Evolutionary conservation across 441 rosid species (phyloP), one percentile per base, ranked within the genome.

Genomic region (Theobroma grandiflorum): DNA sequence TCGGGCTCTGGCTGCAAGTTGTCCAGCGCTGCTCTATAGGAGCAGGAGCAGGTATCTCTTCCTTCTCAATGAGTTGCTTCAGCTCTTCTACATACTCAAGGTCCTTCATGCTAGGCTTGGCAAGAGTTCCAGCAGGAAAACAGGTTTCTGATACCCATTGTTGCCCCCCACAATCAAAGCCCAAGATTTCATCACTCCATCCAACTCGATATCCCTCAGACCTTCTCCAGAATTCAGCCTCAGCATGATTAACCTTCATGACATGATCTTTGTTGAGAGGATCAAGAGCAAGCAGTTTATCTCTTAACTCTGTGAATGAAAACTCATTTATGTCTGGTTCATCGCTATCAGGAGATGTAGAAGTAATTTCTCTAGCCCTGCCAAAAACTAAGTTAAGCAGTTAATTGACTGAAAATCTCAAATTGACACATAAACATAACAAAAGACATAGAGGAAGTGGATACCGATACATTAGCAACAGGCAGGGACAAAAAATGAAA

Each of bases 21-120:
- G 98, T 90, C 98, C 99, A 97, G 20, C 98, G 97, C 85, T 94
- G 99, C 87, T 95, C 99, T 81, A 95, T 93, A 16, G 98, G 99
- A 84, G 90, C 86, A 82, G 92, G 98, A 78, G 99, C 96, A 70
- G 98, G 97, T 81, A 95, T 53, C 76, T 89, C 86, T 87, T 91
- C 93, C 77, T 84, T 93, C 86, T 95, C 94, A 73, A 97, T 94
- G 57, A 97, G 93, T 85, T 85, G 74, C 87, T 92, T 93, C 88
- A 97, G 86, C 82, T 91, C 87, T 85, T 95, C 93, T 82, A 95
- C 91, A 87, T 83, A 97, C 80, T 94, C 99, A 71, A 97, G 93
- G 82, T 97, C 99, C 82, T 92, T 95, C 95, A 95, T 87, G 87
- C 86, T 92, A n/a, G 97, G 98, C 75, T 93, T 94, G 70, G 94